Percentiles rank a stretch among this genome's conserved stretches.
These are phyloP conservation scores for apple (Malus domestica) DNA, from an alignment of 306 rosid genomes.

Conservation along the genomic window DNA sequence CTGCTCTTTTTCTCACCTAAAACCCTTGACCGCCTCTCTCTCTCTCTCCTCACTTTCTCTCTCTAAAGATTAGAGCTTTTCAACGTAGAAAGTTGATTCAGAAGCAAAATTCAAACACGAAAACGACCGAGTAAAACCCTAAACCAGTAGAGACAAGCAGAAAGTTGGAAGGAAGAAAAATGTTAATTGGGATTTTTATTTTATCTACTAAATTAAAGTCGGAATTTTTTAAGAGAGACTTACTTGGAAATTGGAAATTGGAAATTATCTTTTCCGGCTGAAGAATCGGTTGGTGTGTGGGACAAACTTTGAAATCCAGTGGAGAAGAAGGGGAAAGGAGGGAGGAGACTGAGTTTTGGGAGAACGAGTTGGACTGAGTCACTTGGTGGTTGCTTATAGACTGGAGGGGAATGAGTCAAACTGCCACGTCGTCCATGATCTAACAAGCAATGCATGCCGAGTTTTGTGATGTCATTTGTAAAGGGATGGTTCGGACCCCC, in stretches of 20 bases:
- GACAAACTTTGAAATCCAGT: constrained; percentile 11
- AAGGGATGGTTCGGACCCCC: no score
- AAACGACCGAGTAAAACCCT: constrained; percentile 30
- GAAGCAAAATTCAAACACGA: constrained; percentile 40
- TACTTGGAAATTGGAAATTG: constrained; percentile 8
- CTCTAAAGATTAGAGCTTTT: constrained; percentile 7
- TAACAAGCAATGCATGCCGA: constrained; percentile 31
- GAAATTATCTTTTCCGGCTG: neutral
- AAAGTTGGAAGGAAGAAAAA: neutral
- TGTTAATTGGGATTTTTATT: neutral
- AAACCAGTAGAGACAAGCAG: constrained; percentile 2
- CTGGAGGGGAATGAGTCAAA: constrained; percentile 43
- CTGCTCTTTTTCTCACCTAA: constrained; percentile 45
- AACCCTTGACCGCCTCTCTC: constrained; percentile 51
- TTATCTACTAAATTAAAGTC: neutral
- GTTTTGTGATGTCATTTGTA: constrained; percentile 42
- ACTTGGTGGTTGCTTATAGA: constrained; percentile 1
- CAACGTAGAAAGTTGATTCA: constrained; percentile 15
- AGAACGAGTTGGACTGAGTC: constrained; percentile 32
- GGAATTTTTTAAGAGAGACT: constrained; percentile 27
- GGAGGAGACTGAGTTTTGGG: neutral
- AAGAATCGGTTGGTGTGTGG: constrained; percentile 9
- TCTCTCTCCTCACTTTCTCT: constrained; percentile 12
- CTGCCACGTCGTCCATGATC: constrained; percentile 28
- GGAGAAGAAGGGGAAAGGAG: neutral